These are phyloP conservation scores for Trichophyton benhamiae DNA, from an alignment of 2,329 filamentous ascomycete species.

Conservation along the genomic window DNA sequence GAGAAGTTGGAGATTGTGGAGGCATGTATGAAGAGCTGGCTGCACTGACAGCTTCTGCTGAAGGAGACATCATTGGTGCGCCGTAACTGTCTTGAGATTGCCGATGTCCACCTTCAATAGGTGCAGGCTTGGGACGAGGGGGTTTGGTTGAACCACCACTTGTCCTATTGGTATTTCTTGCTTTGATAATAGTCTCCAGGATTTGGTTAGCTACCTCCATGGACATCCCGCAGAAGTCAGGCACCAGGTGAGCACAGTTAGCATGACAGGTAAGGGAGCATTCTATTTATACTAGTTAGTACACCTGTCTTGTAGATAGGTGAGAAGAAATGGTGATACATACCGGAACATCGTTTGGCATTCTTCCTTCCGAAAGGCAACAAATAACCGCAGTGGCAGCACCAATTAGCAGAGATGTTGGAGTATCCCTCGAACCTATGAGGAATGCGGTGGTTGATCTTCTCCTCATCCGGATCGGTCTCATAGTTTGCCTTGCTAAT, in stretches of 20 bases:
- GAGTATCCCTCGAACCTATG: slow-evolving; percentile 95
- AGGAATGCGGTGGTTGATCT: slow-evolving; percentile 98
- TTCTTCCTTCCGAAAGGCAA: slow-evolving; percentile 91
- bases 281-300: slow-evolving; percentile 41
- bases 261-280: slow-evolving; percentile 85
- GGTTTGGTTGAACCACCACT: slow-evolving; percentile 51
- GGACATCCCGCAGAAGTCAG: slow-evolving; percentile 98
- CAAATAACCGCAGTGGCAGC: slow-evolving; percentile 95
- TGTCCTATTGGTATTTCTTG: slow-evolving; percentile 56
- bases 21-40: slow-evolving; percentile 31
- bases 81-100: slow-evolving; percentile 27
- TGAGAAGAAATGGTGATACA: slow-evolving; percentile 4
- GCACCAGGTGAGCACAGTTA: slow-evolving; percentile 84
- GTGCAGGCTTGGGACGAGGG: slow-evolving; percentile 43
- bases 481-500: slow-evolving; percentile 99
- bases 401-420: slow-evolving; percentile 98
- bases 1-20: slow-evolving; percentile 35
- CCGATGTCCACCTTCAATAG: slow-evolving; percentile 25
- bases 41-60: slow-evolving; percentile 32
- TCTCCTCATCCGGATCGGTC: slow-evolving; percentile 95
- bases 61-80: slow-evolving; percentile 25
- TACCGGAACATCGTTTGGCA: slow-evolving; percentile 80
- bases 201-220: slow-evolving; percentile 97
- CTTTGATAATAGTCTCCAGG: slow-evolving; percentile 67
- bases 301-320: background rate